Evolutionary conservation across 768 basidiomycete species (phyloP), one percentile per base, ranked within the genome.

Genomic region (Dacryopinax primogenitus): DNA sequence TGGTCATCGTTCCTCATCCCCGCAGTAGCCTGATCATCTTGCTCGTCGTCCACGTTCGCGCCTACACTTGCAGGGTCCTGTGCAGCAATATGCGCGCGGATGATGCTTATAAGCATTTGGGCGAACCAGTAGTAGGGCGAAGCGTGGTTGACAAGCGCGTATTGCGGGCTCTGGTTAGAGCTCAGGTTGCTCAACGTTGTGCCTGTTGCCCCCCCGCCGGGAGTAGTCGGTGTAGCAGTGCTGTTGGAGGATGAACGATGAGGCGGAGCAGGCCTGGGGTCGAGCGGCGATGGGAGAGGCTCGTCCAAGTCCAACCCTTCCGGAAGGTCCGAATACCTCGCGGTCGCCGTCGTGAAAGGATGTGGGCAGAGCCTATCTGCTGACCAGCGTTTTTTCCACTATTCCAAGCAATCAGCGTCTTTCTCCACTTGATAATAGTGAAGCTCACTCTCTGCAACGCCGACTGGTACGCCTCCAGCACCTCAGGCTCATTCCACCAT

Each of bases 351-450:
- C 28, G 65, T 45, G 11, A 37, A 63, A 3, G 72, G 67, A 1
- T 66, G 66, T 9, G 65, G 65, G 67, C 75, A 76, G 1, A 73
- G 62, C 15, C 69, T 63, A 65, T 77, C 77, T 65, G 76, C 75
- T 67, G 77, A 75, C 76, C 76, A 77, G 6, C 76, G 76, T 71
- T 73, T 68, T 35, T 76, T 67, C 77, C 77, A 77, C 75, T 77
- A 62, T 9, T 26, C 64, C 23, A 39, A 45, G 28, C n/a, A 11
- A 35, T 68, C 51, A 71, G 18, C 34, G 16, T 21, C 33, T 6
- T 36, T 18, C 6, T 4, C 4, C 16, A 21, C 62, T 26, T 23
- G 13, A 44, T 62, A 15, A 45, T 16, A 33, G 41, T 4, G 26
- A 33, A 11, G 39, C 70, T 67, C 36, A 76, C 66, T 30, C 69